Evolutionary conservation across 768 basidiomycete genomes (phyloP).

Genomic region (Amyloporia xantha): DNA sequence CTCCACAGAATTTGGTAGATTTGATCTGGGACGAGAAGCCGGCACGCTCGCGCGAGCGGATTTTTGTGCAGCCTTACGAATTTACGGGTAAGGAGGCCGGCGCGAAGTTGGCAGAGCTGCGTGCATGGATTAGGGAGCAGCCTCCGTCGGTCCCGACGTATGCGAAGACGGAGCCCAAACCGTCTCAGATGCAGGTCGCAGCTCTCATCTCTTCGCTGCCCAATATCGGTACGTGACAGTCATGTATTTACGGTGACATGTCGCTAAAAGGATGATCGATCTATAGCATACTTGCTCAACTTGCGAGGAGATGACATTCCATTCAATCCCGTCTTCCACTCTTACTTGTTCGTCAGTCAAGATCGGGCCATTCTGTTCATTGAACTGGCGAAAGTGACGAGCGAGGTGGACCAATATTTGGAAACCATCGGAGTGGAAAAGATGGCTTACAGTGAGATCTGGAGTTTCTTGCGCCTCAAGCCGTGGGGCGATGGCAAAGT

Average conservation of each 20-base stretch:
- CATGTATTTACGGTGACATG: neutral
- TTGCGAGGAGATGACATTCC: constrained; percentile 87
- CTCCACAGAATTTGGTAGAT: constrained; percentile 80
- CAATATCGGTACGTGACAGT: constrained; percentile 49
- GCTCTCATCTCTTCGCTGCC: constrained; percentile 66
- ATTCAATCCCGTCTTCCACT: constrained; percentile 87
- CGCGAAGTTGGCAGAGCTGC: constrained; percentile 64
- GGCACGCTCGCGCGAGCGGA: constrained; percentile 51
- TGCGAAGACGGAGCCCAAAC: constrained; percentile 53
- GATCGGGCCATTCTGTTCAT: constrained; percentile 69
- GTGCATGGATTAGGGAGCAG: constrained; percentile 62
- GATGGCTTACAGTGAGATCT: constrained; percentile 69
- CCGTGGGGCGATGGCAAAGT: constrained; percentile 81
- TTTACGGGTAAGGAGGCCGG: constrained; percentile 63
- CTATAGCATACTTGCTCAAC: constrained; percentile 78
- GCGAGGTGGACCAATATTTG: constrained; percentile 54
- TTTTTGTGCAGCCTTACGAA: constrained; percentile 64
- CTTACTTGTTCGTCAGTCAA: constrained; percentile 72
- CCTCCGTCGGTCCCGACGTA: constrained; percentile 55
- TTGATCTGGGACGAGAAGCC: constrained; percentile 78
- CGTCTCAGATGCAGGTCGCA: constrained; percentile 57
- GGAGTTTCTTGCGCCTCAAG: constrained; percentile 68
- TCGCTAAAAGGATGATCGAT: neutral
- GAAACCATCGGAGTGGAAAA: constrained; percentile 47
- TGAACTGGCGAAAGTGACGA: constrained; percentile 56